phyloP scores from a whole-genome alignment of 768 basidiomycete genomes.

The Lentinula sp. region DNA sequence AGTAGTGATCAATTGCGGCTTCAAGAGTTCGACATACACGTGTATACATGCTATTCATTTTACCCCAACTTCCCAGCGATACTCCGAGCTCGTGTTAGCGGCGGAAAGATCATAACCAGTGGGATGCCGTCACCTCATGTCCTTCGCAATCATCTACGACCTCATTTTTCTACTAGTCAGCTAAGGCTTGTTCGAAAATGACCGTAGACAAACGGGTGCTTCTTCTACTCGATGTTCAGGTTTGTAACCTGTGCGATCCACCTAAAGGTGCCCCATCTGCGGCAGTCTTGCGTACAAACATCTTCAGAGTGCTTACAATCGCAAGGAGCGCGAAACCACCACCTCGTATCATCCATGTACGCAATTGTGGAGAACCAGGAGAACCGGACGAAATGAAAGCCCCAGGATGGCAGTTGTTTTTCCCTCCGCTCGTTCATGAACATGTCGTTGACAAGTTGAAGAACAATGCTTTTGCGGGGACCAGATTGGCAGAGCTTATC shows the following conservation, averaged over 20 bases:
- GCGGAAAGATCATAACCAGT: background rate
- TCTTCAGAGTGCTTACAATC: constrained; percentile 27
- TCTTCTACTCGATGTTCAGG: constrained; percentile 39
- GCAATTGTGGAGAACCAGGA: constrained; percentile 55
- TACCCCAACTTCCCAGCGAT: background rate
- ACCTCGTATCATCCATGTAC: constrained; percentile 61
- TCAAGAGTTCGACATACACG: background rate
- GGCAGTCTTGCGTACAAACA: constrained; percentile 26
- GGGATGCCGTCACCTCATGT: background rate
- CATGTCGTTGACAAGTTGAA: constrained; percentile 58
- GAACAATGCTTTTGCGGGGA: constrained; percentile 67
- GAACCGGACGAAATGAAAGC: constrained; percentile 54
- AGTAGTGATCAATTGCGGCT: background rate
- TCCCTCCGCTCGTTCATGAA: constrained; percentile 44
- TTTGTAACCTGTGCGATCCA: constrained; percentile 26
- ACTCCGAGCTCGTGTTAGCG: background rate
- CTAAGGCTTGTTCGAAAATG: background rate
- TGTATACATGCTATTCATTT: background rate
- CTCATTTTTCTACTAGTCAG: background rate
- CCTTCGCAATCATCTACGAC: background rate
- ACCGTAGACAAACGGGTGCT: constrained; percentile 26
- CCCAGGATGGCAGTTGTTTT: constrained; percentile 57
- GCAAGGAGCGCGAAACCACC: constrained; percentile 41
- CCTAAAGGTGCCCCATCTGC: constrained; percentile 33
- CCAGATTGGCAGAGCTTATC: constrained; percentile 43